Evolutionary conservation across 805 yeast genomes (phyloP).

Genomic region (Candida sakaeoensis): DNA sequence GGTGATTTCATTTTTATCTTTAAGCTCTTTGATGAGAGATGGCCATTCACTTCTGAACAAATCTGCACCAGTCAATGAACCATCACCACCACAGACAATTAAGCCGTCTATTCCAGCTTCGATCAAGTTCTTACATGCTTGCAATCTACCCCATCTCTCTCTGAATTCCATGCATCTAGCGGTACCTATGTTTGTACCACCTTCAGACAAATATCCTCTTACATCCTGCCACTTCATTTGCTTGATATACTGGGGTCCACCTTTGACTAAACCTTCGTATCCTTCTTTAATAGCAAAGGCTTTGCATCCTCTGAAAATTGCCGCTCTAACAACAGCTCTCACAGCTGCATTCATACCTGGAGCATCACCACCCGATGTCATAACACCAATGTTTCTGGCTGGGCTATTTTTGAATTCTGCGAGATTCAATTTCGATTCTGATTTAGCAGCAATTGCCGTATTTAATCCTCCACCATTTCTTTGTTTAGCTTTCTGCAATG

Average conservation of each 20-base stretch:
- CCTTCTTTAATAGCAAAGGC: conserved; percentile 93
- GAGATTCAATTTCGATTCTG: conserved; percentile 2
- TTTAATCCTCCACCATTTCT: background rate
- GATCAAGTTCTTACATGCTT: conserved; percentile 82
- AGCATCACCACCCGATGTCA: conserved; percentile 99
- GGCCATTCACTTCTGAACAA: conserved; percentile 95
- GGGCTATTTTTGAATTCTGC: conserved; percentile 11
- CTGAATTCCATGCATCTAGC: conserved; percentile 87
- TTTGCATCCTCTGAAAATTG: conserved; percentile 82
- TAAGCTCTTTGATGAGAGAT: conserved; percentile 69
- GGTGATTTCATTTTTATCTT: conserved; percentile 52
- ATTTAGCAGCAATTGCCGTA: conserved; percentile 14
- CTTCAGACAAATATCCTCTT: conserved; percentile 86
- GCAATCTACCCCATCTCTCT: conserved; percentile 79
- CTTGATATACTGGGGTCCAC: conserved; percentile 69
- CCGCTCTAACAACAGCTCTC: conserved; percentile 91
- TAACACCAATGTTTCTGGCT: conserved; percentile 73
- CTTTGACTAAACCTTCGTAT: conserved; percentile 86
- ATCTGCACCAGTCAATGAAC: conserved; percentile 97
- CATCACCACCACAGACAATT: conserved; percentile 98
- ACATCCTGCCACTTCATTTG: conserved; percentile 92
- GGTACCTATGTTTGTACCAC: conserved; percentile 96
- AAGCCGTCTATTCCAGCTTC: conserved; percentile 88
- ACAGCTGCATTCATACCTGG: conserved; percentile 99
- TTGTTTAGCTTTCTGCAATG: conserved; percentile 26